Evolutionary conservation across 441 rosid genomes (phyloP).

Genomic region (Erysimum pusillum): DNA sequence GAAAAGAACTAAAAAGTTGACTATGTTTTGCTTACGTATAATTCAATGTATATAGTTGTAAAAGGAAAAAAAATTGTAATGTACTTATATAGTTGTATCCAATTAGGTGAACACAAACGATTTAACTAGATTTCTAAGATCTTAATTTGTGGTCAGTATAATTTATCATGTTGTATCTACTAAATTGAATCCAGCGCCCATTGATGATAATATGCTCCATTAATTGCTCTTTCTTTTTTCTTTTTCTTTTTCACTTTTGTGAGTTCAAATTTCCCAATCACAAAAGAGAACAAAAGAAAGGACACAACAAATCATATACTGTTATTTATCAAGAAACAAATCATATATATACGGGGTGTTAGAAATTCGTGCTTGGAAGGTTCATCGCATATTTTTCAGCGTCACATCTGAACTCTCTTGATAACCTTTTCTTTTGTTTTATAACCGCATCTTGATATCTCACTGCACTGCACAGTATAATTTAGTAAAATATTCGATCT

Average conservation of each 20-base stretch:
- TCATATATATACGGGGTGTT: neutral
- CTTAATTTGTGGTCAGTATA: neutral
- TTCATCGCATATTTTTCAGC: constrained; percentile 26
- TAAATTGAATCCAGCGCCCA: neutral
- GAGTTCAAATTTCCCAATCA: neutral
- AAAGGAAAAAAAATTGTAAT: too few species aligned
- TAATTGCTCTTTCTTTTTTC: neutral
- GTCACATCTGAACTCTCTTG: neutral
- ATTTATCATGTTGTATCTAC: neutral
- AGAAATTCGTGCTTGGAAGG: constrained; percentile 17
- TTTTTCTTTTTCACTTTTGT: neutral
- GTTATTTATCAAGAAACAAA: too few species aligned
- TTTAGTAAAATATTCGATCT: too few species aligned
- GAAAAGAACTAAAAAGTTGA: constrained; percentile 29
- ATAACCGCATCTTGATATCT: neutral
- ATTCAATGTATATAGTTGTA: constrained; percentile 17
- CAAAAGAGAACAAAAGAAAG: neutral
- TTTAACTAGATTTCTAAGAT: neutral
- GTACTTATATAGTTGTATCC: neutral
- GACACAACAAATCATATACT: neutral
- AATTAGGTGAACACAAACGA: neutral
- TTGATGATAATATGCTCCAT: neutral
- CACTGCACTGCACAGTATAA: neutral
- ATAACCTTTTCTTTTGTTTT: neutral
- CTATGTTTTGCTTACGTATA: constrained; percentile 11